Evolutionary conservation across 2,329 filamentous ascomycete genomes (phyloP).

Genomic region (Aspergillus fischeri): DNA sequence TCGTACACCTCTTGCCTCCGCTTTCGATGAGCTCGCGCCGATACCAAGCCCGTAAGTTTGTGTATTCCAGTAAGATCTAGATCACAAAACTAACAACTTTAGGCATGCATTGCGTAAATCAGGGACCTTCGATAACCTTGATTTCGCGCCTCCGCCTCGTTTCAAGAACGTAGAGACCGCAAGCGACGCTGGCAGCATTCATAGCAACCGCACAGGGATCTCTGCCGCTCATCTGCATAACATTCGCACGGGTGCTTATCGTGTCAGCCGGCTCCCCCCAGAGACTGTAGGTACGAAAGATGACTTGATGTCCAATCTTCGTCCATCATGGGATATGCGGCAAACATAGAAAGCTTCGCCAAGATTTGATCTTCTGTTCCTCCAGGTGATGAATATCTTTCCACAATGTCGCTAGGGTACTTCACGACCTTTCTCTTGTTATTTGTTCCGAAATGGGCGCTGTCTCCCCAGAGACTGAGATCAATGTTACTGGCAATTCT

Average conservation of each 20-base stretch:
- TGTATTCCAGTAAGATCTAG: background rate
- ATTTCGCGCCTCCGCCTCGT: slow-evolving; percentile 48
- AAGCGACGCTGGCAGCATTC: slow-evolving; percentile 48
- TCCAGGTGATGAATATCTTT: slow-evolving; percentile 16
- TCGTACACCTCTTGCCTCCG: slow-evolving; percentile 73
- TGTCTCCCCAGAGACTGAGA: background rate
- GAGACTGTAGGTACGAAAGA: slow-evolving; percentile 75
- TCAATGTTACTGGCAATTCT: background rate
- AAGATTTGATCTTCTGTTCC: background rate
- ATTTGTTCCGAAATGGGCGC: background rate
- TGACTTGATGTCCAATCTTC: slow-evolving; percentile 58
- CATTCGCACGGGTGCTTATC: slow-evolving; percentile 77
- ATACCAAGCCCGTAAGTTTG: slow-evolving; percentile 85
- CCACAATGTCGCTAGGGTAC: slow-evolving; percentile 8
- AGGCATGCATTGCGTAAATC: slow-evolving; percentile 49
- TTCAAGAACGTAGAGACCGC: slow-evolving; percentile 41
- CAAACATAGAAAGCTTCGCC: slow-evolving; percentile 11
- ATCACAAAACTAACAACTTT: slow-evolving; percentile 15
- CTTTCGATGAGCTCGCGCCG: slow-evolving; percentile 79
- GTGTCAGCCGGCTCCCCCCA: slow-evolving; percentile 76
- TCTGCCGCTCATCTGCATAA: slow-evolving; percentile 66
- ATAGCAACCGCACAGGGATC: slow-evolving; percentile 73
- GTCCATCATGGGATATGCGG: slow-evolving; percentile 53
- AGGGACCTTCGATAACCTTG: slow-evolving; percentile 45
- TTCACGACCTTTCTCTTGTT: slow-evolving; percentile 19